Evolutionary conservation across 805 yeast species (phyloP), one percentile per base, ranked within the genome.

Genomic region (Saccharomycopsis sp.): DNA sequence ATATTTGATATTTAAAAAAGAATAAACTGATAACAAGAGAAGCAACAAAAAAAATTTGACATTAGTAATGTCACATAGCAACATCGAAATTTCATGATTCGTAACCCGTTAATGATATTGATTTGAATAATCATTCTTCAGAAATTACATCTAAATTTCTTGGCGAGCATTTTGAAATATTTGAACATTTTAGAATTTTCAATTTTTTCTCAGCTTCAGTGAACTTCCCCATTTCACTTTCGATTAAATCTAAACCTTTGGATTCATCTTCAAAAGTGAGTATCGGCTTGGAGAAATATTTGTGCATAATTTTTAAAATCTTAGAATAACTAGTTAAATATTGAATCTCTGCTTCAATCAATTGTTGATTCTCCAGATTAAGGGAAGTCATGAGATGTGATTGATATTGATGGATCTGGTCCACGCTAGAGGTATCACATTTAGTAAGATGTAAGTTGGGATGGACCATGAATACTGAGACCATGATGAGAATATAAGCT

Each of bases 401-500:
- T 29, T 36, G 47, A 26, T 43, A 43, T 15, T 32, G 27, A 4
- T 31, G 25, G 4, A 43, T 43, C 27, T 40, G 18, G 3, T 31
- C 17, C 14, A 40, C 37, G 19, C 29, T 18, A n/a, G 41, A 26
- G 21, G 44, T 39, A 21, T 43, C 47, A 18, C 47, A 43, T 29
- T 32, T 34, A 4, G 47, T 43, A 26, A 43, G 38, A 17, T 31
- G 28, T 29, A 43, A 21, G 27, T 43, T 36, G 10, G 47, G 47
- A 21, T 31, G 40, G 13, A 43, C 35, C 47, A 43, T 43, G 27
- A 43, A 39, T 12, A 43, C 30, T 3, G 44, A 43, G 15, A 43
- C 47, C 47, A 43, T 43, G 14, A 14, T 37, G 31, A 33, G 5
- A 29, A n/a, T n/a, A n/a, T 8, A 23, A 8, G 10, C 10, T 23